Percentiles rank a stretch among this genome's conserved stretches.
These are phyloP conservation scores for Apiospora arundinis DNA, from an alignment of 2,329 filamentous ascomycete genomes.

Conservation along the genomic window DNA sequence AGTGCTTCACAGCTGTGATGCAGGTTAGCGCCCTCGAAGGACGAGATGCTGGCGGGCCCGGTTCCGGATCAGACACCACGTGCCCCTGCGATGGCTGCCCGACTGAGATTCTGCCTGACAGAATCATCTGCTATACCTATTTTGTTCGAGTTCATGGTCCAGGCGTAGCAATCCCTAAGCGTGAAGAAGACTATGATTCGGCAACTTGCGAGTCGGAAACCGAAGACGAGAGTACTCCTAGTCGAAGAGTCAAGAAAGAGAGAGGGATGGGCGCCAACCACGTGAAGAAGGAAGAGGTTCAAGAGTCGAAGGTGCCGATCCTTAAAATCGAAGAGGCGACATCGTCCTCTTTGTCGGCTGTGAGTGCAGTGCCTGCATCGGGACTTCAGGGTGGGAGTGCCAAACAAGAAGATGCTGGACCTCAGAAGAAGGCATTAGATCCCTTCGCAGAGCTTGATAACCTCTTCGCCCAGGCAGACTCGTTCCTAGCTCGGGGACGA, in stretches of 20 bases:
- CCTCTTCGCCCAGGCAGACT: not conserved
- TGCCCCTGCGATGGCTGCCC: slow-evolving; percentile 26
- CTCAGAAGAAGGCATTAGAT: not conserved
- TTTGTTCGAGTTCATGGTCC: slow-evolving; percentile 33
- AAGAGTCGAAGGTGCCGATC: not conserved
- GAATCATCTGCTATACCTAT: slow-evolving; percentile 33
- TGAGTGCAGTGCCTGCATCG: not conserved
- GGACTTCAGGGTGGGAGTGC: not conserved
- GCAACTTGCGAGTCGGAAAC: not conserved
- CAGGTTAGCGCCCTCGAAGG: slow-evolving; percentile 24
- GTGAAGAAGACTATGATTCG: not conserved
- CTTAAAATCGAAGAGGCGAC: not conserved
- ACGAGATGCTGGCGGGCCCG: slow-evolving; percentile 14
- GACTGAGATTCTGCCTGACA: slow-evolving; percentile 29
- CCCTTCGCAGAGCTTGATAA: not conserved
- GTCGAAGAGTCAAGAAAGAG: not conserved
- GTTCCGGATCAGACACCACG: not conserved
- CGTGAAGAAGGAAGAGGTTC: not conserved
- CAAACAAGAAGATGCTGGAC: not conserved
- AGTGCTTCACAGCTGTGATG: slow-evolving; percentile 36
- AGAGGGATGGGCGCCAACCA: not conserved
- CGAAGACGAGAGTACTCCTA: not conserved
- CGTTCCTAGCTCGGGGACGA: not conserved
- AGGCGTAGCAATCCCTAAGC: not conserved
- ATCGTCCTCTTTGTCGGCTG: not conserved